phyloP scores from a whole-genome alignment of 805 yeast species.

The Wickerhamiella sergipiensis region DNA sequence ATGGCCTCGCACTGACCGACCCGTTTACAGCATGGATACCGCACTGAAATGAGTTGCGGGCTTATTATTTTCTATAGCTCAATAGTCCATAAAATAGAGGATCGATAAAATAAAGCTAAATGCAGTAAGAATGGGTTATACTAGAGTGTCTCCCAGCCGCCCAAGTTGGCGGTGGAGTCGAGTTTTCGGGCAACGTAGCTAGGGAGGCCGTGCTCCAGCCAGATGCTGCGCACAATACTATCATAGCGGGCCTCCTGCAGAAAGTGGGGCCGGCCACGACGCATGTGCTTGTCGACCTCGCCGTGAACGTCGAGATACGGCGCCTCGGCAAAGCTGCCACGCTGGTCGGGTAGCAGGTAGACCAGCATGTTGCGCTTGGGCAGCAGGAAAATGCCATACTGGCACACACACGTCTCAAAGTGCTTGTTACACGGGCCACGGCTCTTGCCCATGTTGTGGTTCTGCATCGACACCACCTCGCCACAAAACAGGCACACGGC shows the following conservation, averaged over 20 bases:
- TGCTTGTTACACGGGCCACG: constrained; percentile 77
- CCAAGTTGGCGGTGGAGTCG: constrained; percentile 69
- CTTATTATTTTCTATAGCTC: too few relatives aligned
- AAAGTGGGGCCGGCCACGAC: constrained; percentile 55
- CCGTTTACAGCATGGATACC: too few relatives aligned
- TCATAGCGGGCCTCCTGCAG: constrained; percentile 51
- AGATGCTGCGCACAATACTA: constrained; percentile 47
- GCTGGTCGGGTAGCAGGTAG: constrained; percentile 50
- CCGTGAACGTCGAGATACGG: constrained; percentile 84
- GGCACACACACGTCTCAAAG: constrained; percentile 38
- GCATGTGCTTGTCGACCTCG: constrained; percentile 62
- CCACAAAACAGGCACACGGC: constrained; percentile 84
- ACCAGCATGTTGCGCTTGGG: constrained; percentile 52
- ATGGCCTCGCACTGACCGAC: too few relatives aligned
- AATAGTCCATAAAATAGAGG: too few relatives aligned
- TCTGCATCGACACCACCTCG: constrained; percentile 48
- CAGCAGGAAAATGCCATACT: constrained; percentile 56
- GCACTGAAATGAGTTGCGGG: too few relatives aligned
- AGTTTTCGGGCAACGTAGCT: constrained; percentile 66
- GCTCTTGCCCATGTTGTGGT: constrained; percentile 32
- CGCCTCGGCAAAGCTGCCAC: constrained; percentile 72
- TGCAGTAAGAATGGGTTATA: too few relatives aligned
- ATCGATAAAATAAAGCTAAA: neutral
- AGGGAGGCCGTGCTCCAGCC: constrained; percentile 71
- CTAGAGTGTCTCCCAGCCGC: constrained; percentile 87